A percentile compares a stretch with the other conserved stretches of the same genome.
phyloP scores from a whole-genome alignment of 805 yeast species.

The Vanderwaltozyma yarrowii region DNA sequence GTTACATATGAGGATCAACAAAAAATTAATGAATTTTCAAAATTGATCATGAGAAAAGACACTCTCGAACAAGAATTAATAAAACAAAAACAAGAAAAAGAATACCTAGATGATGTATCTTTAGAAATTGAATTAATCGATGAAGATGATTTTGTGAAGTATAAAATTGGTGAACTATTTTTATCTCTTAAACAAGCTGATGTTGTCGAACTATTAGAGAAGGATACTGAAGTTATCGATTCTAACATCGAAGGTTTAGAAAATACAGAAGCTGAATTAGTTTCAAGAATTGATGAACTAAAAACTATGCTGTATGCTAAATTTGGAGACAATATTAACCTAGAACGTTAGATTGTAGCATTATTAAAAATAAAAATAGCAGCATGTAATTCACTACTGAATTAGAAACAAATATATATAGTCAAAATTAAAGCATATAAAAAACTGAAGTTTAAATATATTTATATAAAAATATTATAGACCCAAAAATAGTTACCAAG shows the following conservation, averaged over 20 bases:
- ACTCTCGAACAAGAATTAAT: slow-evolving; percentile 40
- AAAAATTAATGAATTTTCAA: slow-evolving; percentile 79
- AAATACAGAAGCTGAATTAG: slow-evolving; percentile 39
- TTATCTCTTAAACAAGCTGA: slow-evolving; percentile 56
- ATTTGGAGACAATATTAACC: slow-evolving; percentile 80
- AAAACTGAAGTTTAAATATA: too few species aligned
- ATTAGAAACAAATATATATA: too few species aligned
- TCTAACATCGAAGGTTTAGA: slow-evolving; percentile 38
- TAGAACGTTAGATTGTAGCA: slow-evolving; percentile 51
- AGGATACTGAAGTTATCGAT: slow-evolving; percentile 46
- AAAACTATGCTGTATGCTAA: slow-evolving; percentile 75
- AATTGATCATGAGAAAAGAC: slow-evolving; percentile 64
- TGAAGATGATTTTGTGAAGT: slow-evolving; percentile 59
- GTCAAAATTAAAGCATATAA: too few species aligned
- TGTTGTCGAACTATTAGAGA: slow-evolving; percentile 59
- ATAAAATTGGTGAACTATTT: slow-evolving; percentile 72
- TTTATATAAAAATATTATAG: too few species aligned
- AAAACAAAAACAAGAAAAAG: slow-evolving; percentile 57
- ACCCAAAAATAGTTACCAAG: too few species aligned
- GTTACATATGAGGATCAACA: slow-evolving; percentile 64
- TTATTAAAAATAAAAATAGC: neutral
- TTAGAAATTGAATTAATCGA: slow-evolving; percentile 82
- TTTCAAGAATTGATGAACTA: slow-evolving; percentile 45
- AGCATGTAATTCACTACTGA: neutral
- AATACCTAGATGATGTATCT: slow-evolving; percentile 76